phyloP scores from a whole-genome alignment of 768 basidiomycete species.

The Leccinum rimulosum region DNA sequence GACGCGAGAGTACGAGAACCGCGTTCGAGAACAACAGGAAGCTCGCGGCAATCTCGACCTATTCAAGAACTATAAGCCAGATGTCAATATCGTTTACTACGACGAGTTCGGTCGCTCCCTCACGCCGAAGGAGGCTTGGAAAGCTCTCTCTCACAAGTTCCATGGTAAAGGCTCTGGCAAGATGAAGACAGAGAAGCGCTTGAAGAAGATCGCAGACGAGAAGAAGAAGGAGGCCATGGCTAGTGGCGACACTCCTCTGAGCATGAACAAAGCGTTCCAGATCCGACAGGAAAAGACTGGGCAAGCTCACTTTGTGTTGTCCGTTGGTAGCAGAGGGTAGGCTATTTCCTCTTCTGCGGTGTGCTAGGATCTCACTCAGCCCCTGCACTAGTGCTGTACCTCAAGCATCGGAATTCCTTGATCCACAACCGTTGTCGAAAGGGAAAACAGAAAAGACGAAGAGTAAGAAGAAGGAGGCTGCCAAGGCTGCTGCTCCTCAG shows the following conservation, averaged over 20 bases:
- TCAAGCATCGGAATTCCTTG: slow-evolving; percentile 79
- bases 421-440: slow-evolving; percentile 76
- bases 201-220: slow-evolving; percentile 98
- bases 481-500: slow-evolving; percentile 47
- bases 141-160: slow-evolving; percentile 95
- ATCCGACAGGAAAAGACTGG: slow-evolving; percentile 91
- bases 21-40: slow-evolving; percentile 87
- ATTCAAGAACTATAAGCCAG: slow-evolving; percentile 95
- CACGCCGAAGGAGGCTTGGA: slow-evolving; percentile 97
- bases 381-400: slow-evolving; percentile 66
- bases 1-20: slow-evolving; percentile 92
- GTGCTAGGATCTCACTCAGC: slow-evolving; percentile 3
- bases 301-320: slow-evolving; percentile 94
- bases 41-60: slow-evolving; percentile 75
- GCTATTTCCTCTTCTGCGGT: slow-evolving; percentile 23
- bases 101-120: slow-evolving; percentile 91
- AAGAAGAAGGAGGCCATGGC: slow-evolving; percentile 91
- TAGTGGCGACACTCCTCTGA: slow-evolving; percentile 92
- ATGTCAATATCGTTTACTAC: slow-evolving; percentile 93
- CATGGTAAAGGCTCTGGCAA: slow-evolving; percentile 96
- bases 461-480: slow-evolving; percentile 71
- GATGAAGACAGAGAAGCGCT: slow-evolving; percentile 94
- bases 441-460: slow-evolving; percentile 81
- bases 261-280: slow-evolving; percentile 94
- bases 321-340: slow-evolving; percentile 89